Evolutionary conservation across 495 filamentous ascomycete species (phyloP), one percentile per base, ranked within the genome.

Genomic region (Clohesyomyces aquaticus): DNA sequence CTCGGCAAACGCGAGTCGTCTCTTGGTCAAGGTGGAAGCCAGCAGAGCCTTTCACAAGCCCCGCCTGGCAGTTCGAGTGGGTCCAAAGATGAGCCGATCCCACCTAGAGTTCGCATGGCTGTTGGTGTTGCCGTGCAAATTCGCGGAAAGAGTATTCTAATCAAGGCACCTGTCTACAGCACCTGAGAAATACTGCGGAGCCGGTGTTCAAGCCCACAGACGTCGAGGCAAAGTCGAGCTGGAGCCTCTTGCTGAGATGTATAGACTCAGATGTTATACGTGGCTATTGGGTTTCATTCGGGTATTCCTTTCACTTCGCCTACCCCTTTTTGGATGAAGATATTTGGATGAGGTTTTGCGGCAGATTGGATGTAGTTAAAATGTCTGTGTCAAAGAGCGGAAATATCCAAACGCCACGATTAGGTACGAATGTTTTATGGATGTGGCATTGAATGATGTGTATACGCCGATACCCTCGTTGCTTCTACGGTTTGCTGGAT

Each of bases 61-160:
- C 61, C 59, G 21, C 58, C 69, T 21, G 71, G 64, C 2, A 71
- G 66, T 59, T 73, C 70, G 23, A 68, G 65, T 45, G 68, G 61
- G 74, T 56, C 71, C 35, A 74, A 81, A 66, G 79, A 81, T 62
- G 77, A 81, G 32, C 45, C 41, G 49, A 50, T 62, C 25, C 67
- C 73, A 21, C 73, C 70, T 21, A 84, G 82, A 66, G 87, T 98
- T 47, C 83, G 94, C 26, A 87, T 97, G 72, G 85, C 93, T 19
- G 88, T 88, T 1, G 96, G 96, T 71, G 78, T 97, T 47, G 87
- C 85, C 0, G 88, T 96, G 9, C 91, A 96, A 75, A 91, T 98
- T 6, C 80, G 91, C 60, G 88, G 90, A 1, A 80, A 88, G 67
- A 91, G 88, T 73, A 88, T 96, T 55, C 76, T 98, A 70, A 80